Percentiles rank a stretch among this genome's conserved stretches.
These are phyloP conservation scores for Pleurotus tuoliensis DNA, from an alignment of 768 basidiomycete genomes.

Conservation along the genomic window DNA sequence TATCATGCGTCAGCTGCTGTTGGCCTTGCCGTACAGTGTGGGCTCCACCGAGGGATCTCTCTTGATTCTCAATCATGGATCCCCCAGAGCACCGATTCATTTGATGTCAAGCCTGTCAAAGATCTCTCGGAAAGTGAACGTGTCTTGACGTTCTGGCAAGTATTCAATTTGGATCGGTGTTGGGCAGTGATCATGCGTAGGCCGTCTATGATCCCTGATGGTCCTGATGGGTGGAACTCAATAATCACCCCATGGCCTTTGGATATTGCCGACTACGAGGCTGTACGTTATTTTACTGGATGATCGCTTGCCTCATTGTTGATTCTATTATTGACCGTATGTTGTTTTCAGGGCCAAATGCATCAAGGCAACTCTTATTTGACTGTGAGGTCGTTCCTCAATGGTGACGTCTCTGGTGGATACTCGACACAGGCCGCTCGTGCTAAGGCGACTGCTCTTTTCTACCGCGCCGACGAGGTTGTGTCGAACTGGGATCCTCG, in stretches of 20 bases:
- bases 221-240: conserved; percentile 48
- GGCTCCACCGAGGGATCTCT: conserved; percentile 49
- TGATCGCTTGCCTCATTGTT: conserved; percentile 8
- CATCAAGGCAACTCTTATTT: conserved; percentile 48
- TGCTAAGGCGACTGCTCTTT: conserved; percentile 74
- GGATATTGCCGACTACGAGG: conserved; percentile 66
- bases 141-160: conserved; percentile 79
- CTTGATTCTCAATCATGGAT: conserved; percentile 24
- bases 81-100: conserved; percentile 30
- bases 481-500: conserved; percentile 59
- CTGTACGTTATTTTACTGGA: conserved; percentile 40
- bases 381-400: conserved; percentile 60
- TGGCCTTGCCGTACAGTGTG: conserved; percentile 68
- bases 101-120: conserved; percentile 55
- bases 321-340: conserved; percentile 39
- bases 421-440: conserved; percentile 65
- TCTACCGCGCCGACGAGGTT: conserved; percentile 61
- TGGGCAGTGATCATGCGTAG: conserved; percentile 75
- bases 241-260: conserved; percentile 80
- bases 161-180: conserved; percentile 75
- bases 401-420: conserved; percentile 41
- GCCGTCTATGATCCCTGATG: conserved; percentile 63
- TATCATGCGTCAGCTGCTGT: conserved; percentile 76
- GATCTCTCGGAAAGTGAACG: conserved; percentile 65
- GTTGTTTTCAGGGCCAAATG: conserved; percentile 46